phyloP scores from a whole-genome alignment of 192 early-diverging fungal genomes.

The Coemansia sp. region DNA sequence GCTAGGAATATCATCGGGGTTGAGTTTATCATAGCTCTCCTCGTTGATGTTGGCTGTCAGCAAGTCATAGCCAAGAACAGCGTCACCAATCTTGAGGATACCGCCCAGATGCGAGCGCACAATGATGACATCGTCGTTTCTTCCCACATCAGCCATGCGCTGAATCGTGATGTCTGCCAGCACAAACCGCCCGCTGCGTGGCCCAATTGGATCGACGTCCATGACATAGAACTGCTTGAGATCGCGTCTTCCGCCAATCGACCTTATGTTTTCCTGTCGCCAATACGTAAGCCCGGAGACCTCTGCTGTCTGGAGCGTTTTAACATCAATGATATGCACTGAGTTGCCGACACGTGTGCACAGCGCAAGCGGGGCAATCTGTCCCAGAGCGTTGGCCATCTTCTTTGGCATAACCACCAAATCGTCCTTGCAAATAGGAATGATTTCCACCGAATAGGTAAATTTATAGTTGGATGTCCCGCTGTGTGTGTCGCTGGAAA shows the following conservation, averaged over 20 bases:
- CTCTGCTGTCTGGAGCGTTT: constrained; percentile 76
- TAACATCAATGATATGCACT: constrained; percentile 84
- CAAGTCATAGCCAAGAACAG: constrained; percentile 89
- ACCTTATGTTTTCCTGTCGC: constrained; percentile 71
- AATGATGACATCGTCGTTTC: constrained; percentile 83
- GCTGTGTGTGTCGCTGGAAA: constrained; percentile 92
- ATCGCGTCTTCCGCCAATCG: constrained; percentile 76
- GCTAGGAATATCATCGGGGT: constrained; percentile 73
- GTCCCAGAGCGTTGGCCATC: constrained; percentile 79
- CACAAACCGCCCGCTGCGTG: constrained; percentile 70
- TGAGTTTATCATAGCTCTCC: constrained; percentile 71
- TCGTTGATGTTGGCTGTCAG: constrained; percentile 90
- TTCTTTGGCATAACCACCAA: constrained; percentile 84
- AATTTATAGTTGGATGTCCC: constrained; percentile 95
- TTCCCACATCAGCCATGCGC: constrained; percentile 72
- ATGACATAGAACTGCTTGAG: constrained; percentile 94
- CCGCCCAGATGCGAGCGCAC: constrained; percentile 90
- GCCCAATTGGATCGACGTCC: constrained; percentile 84
- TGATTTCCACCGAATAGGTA: constrained; percentile 93
- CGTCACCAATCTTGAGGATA: constrained; percentile 89
- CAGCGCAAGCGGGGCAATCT: constrained; percentile 81
- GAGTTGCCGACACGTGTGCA: constrained; percentile 86
- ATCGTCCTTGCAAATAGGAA: constrained; percentile 97
- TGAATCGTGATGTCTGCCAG: constrained; percentile 89
- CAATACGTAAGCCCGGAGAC: constrained; percentile 77